Conservation (phyloP, 2,329 filamentous ascomycete species). For the Aspergillus sp. region DNA sequence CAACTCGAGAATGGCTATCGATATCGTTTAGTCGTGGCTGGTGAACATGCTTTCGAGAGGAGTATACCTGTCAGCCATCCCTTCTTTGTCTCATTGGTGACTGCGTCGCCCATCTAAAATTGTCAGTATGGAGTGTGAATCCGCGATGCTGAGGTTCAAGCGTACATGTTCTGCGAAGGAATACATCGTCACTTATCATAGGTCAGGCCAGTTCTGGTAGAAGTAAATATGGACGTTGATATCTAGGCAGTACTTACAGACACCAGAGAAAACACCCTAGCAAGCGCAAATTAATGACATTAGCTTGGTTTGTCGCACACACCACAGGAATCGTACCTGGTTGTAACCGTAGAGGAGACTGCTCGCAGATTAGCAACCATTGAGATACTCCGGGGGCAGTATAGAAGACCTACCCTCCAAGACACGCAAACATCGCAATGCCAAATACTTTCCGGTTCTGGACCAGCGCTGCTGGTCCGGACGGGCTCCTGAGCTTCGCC, state of each 20-base stretch:
- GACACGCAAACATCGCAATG: conserved; percentile 62
- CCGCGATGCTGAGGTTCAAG: not conserved
- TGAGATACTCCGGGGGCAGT: not conserved
- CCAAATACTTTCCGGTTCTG: conserved; percentile 62
- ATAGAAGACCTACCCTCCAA: conserved; percentile 48
- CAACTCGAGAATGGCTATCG: conserved; percentile 67
- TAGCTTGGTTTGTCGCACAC: not conserved
- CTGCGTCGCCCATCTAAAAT: conserved; percentile 23
- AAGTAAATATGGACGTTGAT: too few relatives aligned
- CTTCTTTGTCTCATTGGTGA: conserved; percentile 22
- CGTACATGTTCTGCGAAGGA: conserved; percentile 8
- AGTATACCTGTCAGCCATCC: conserved; percentile 25
- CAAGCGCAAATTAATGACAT: not conserved
- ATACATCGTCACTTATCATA: conserved; percentile 14
- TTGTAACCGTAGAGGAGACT: conserved; percentile 35
- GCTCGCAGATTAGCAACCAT: conserved; percentile 42
- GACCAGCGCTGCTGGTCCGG: conserved; percentile 53
- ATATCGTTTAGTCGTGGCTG: not conserved
- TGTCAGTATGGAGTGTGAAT: not conserved
- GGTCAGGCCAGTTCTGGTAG: too few relatives aligned
- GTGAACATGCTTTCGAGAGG: not conserved
- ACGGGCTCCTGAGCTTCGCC: conserved; percentile 54
- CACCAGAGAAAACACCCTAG: conserved; percentile 21
- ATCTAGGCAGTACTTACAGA: conserved; percentile 5
- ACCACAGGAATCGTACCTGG: conserved; percentile 13